phyloP scores from a whole-genome alignment of 208 protist species.

The Wallacemonas sp. region DNA sequence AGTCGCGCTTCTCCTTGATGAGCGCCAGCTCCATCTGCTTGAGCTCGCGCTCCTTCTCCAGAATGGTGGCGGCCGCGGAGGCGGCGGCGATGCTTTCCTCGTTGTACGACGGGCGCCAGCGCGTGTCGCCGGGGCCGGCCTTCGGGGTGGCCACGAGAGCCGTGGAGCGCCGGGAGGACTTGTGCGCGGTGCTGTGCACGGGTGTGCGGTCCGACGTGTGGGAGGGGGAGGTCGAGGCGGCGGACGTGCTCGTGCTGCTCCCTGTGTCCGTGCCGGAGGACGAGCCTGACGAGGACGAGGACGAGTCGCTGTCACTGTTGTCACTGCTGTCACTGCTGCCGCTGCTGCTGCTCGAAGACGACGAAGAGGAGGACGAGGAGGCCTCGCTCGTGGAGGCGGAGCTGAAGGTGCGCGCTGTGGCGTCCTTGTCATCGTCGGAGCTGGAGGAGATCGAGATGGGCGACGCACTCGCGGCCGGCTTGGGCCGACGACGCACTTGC shows the following conservation, averaged over 20 bases:
- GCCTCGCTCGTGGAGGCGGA: neutral
- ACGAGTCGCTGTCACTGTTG: conserved; percentile 19
- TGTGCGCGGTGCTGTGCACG: neutral
- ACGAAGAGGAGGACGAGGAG: conserved; percentile 6
- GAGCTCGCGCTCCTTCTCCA: conserved; percentile 52
- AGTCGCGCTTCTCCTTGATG: conserved; percentile 53
- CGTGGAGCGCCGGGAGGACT: neutral
- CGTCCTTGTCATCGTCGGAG: conserved; percentile 3
- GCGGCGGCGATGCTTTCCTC: conserved; percentile 42
- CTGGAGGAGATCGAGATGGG: conserved; percentile 14
- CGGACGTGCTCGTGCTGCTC: no score
- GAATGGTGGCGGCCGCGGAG: conserved; percentile 46
- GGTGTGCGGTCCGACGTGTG: no score
- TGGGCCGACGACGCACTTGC: neutral
- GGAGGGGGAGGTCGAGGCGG: no score
- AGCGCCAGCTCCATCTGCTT: conserved; percentile 53
- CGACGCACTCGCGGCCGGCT: neutral
- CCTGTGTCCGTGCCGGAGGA: no score
- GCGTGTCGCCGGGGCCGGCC: neutral
- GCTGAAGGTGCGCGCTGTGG: neutral
- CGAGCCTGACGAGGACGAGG: conserved; percentile 15
- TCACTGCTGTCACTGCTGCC: conserved; percentile 5
- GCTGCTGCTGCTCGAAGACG: conserved; percentile 15
- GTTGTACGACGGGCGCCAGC: conserved; percentile 12
- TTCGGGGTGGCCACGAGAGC: neutral